Evolutionary conservation across 768 basidiomycete genomes (phyloP).

Genomic region (Lyophyllum atratum): DNA sequence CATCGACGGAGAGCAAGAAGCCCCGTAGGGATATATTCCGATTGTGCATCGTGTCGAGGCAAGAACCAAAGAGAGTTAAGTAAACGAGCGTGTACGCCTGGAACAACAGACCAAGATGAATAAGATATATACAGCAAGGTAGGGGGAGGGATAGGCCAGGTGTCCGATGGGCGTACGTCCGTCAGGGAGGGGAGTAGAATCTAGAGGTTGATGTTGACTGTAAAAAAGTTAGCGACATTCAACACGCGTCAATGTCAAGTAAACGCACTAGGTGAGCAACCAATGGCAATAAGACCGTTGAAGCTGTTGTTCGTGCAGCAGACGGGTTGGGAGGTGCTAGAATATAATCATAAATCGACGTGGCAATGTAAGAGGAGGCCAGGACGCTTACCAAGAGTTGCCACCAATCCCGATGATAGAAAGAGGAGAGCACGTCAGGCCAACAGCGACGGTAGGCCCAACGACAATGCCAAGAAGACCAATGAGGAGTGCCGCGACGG

Average conservation of each 20-base stretch:
- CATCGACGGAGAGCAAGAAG: neutral
- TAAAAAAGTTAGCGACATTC: neutral
- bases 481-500: conserved; percentile 18
- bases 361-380: neutral
- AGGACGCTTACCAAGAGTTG: conserved; percentile 30
- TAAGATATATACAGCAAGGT: neutral
- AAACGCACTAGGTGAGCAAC: conserved; percentile 43
- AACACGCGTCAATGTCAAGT: neutral
- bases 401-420: conserved; percentile 30
- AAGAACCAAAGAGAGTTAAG: neutral
- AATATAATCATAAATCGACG: neutral
- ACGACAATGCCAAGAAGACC: conserved; percentile 35
- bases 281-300: conserved; percentile 44
- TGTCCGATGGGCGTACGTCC: neutral
- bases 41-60: neutral
- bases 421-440: conserved; percentile 38
- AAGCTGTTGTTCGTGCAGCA: conserved; percentile 49
- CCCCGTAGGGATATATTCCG: neutral
- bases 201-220: conserved; percentile 27
- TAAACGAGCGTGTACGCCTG: conserved; percentile 10
- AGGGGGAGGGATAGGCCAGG: neutral
- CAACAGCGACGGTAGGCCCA: conserved; percentile 25
- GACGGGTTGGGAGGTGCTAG: conserved; percentile 40
- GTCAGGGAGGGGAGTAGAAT: neutral
- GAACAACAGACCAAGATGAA: conserved; percentile 6